Evolutionary conservation across 2,329 filamentous ascomycete species (phyloP).

Genomic region (Ophiocordyceps camponoti-floridani): DNA sequence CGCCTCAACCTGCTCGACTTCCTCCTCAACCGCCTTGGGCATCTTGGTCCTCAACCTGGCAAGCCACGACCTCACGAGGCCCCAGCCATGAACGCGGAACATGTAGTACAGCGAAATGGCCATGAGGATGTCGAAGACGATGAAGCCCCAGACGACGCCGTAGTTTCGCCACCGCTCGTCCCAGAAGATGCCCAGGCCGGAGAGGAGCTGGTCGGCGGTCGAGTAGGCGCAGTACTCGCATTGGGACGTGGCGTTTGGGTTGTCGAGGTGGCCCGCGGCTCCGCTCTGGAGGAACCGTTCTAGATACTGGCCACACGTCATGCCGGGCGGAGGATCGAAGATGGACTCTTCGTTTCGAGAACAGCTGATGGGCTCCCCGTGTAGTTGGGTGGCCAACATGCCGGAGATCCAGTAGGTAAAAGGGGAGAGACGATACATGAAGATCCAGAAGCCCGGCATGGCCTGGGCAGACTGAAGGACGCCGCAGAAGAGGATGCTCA

Average conservation of each 20-base stretch:
- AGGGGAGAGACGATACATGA: conserved; percentile 51
- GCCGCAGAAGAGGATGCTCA: conserved; percentile 44
- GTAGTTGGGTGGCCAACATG: conserved; percentile 48
- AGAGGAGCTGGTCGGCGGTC: conserved; percentile 42
- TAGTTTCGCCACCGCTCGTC: conserved; percentile 49
- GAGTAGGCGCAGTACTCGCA: conserved; percentile 52
- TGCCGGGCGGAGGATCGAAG: conserved; percentile 44
- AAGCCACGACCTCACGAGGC: no score
- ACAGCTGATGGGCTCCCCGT: conserved; percentile 33
- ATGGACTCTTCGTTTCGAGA: conserved; percentile 36
- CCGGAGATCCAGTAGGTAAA: conserved; percentile 53
- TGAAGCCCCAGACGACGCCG: conserved; percentile 49
- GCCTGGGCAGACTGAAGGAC: conserved; percentile 40
- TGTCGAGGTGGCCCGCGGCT: conserved; percentile 39
- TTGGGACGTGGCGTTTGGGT: conserved; percentile 32
- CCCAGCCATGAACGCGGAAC: conserved; percentile 18
- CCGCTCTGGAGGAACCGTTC: conserved; percentile 29
- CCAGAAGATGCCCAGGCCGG: conserved; percentile 27
- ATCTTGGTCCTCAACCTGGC: no score
- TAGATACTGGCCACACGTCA: conserved; percentile 49
- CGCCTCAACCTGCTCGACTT: no score
- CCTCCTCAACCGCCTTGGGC: no score
- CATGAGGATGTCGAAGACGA: conserved; percentile 42
- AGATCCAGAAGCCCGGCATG: conserved; percentile 58
- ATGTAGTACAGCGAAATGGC: conserved; percentile 45